These are phyloP conservation scores for Leishmania gerbilli DNA, from an alignment of 208 protist genomes.

Conservation along the genomic window DNA sequence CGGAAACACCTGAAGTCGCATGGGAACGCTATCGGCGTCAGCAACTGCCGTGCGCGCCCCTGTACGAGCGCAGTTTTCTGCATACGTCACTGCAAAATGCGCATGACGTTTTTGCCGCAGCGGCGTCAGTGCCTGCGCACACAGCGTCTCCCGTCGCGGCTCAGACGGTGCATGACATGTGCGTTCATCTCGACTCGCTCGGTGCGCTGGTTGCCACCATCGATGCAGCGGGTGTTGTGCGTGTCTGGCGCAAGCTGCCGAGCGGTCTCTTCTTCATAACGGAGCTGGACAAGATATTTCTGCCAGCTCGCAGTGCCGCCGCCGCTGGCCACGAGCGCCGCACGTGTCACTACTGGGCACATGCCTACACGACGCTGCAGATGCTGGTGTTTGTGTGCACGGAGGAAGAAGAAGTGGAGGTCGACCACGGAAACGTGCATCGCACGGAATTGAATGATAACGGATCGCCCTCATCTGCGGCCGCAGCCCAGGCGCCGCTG, in stretches of 20 bases:
- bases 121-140: neutral
- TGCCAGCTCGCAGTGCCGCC: neutral
- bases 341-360: constrained; percentile 23
- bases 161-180: constrained; percentile 43
- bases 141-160: neutral
- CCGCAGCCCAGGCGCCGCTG: neutral
- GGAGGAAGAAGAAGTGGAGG: constrained; percentile 18
- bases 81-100: constrained; percentile 44
- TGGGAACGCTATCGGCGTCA: constrained; percentile 29
- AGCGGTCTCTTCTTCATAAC: constrained; percentile 63
- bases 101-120: constrained; percentile 9
- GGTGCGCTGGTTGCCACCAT: constrained; percentile 56
- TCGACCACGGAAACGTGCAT: neutral
- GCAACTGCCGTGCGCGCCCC: constrained; percentile 36
- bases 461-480: neutral
- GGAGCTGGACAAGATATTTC: constrained; percentile 52
- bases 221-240: constrained; percentile 49
- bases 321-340: constrained; percentile 1
- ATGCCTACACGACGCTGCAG: constrained; percentile 32
- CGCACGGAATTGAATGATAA: neutral
- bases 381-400: constrained; percentile 41
- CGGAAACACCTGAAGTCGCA: constrained; percentile 3
- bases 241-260: constrained; percentile 76
- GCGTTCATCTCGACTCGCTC: constrained; percentile 47
- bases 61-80: constrained; percentile 75